Evolutionary conservation across 148 eudicot species (phyloP), one percentile per base, ranked within the genome.

Genomic region (Agrostemma githago): DNA sequence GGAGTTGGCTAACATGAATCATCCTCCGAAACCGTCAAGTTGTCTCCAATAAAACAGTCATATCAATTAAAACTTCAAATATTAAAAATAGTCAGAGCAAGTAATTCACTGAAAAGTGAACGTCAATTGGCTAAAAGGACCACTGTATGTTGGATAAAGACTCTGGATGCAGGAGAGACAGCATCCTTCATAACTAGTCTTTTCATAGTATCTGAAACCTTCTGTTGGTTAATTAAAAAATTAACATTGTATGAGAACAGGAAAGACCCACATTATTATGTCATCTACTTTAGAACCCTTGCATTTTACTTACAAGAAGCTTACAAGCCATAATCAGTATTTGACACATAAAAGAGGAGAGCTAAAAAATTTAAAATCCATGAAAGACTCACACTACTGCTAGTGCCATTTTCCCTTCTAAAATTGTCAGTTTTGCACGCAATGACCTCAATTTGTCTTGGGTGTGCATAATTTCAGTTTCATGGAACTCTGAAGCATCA

Each of bases 361-460:
- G 64, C 46, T n/a, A n/a, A 10, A 10, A 12, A 58, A 4, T 6
- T 3, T 17, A 5, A 44, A 17, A 57, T 12, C 58, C 9, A 17
- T 20, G 17, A 64, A 20, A 53, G 65, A 8, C 93, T 66, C 84
- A 95, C 98, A 76, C 82, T 66, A 86, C 84, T 76, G 97, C 83
- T 67, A 92, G 83, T 34, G 97, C 65, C 90, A 87, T 86, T 84
- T 92, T 95, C 76, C 98, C 96, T 83, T 92, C 93, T 84, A 87
- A 77, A 37, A 92, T 88, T 7, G 88, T 88, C 66, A 95, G 77
- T 83, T 90, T 87, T 26, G 97, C 96, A 77, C 92, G 93, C 62
- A 92, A 66, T 58, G 93, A 83, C 71, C 98, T 85, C 79, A 92
- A 76, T 48, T 83, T 88, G 79, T 83, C 84, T 76, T 85, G 82